phyloP scores from a whole-genome alignment of 305 asterid genomes.

The Rubia peregrina region DNA sequence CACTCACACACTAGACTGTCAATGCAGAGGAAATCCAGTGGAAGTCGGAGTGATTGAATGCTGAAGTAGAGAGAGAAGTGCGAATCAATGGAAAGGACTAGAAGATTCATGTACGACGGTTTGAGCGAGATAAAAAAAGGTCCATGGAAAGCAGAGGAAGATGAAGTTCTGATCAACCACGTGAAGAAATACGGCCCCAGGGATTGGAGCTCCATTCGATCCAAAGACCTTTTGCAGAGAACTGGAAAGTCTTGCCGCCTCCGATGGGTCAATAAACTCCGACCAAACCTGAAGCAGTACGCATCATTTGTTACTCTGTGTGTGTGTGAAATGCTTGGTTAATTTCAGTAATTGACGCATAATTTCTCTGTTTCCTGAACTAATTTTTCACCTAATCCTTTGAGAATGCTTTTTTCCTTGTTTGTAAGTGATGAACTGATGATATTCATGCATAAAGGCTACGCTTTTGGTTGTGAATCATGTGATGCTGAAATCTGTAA shows the following conservation, averaged over 20 bases:
- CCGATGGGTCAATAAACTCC: conserved; percentile 95
- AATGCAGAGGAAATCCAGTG: conserved; percentile 13
- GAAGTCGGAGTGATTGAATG: background rate
- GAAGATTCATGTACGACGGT: conserved; percentile 24
- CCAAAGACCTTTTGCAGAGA: conserved; percentile 79
- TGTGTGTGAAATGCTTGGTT: background rate
- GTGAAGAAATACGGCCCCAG: conserved; percentile 68
- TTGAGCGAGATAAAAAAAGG: conserved; percentile 76
- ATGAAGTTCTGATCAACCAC: conserved; percentile 62
- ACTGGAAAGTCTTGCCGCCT: conserved; percentile 97
- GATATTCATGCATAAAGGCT: background rate
- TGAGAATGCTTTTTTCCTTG: background rate
- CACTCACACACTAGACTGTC: background rate
- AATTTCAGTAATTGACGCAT: background rate
- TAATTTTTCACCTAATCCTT: background rate
- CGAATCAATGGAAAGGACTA: conserved; percentile 27
- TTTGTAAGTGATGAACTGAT: background rate
- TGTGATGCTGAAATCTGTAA: background rate
- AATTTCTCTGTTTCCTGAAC: background rate
- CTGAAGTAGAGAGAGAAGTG: background rate
- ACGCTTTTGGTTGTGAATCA: background rate
- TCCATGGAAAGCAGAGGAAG: conserved; percentile 92
- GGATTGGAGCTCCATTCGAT: conserved; percentile 99
- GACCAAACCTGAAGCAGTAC: conserved; percentile 80
- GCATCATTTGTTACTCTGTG: background rate